Evolutionary conservation across 805 yeast species (phyloP), one percentile per base, ranked within the genome.

Genomic region (Candida khao-thaluensis): DNA sequence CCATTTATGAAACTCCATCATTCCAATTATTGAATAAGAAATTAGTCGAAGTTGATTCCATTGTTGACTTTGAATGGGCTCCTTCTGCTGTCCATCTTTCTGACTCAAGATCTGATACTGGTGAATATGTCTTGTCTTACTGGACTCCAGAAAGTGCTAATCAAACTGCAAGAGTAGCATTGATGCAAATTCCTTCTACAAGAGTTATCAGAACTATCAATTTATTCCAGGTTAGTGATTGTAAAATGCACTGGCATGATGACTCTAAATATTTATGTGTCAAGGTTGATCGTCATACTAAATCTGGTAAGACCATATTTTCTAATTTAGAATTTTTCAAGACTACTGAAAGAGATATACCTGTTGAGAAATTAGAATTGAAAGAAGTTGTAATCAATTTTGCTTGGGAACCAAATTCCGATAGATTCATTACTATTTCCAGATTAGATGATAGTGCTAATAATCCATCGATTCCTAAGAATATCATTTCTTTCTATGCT

Each of bases 141-240:
- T 93, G 99, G 99, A 89, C 96, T 33, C 99, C 99, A 40, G 99
- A 93, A 70, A 69, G 81, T 38, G 64, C 75, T 47, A 91, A 93
- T 65, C 96, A 90, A 71, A 85, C 96, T 31, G 97, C 99, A 20
- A 84, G 95, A 63, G 98, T 91, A 42, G 79, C 95, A 17, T 68
- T 93, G 47, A 82, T 93, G 81, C 88, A 86, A 55, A 77, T 90
- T 39, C 95, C 96, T 43, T 73, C 88, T 18, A 85, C 83, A 62
- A 75, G 80, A 61, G 81, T 89, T 33, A 64, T 93, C 45, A 85
- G 97, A 76, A 85, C 96, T 43, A 82, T 91, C 52, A 90, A 91
- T 66, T 74, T 93, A 66, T 89, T 93, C 74, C 96, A 93, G 69
- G 99, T 93, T 37, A 77, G 88, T 41, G 91, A 85, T 58, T 88